Percentiles rank a stretch among this genome's conserved stretches.
These are phyloP conservation scores for Starmerella kuoi DNA, from an alignment of 805 yeast species.

Conservation along the genomic window DNA sequence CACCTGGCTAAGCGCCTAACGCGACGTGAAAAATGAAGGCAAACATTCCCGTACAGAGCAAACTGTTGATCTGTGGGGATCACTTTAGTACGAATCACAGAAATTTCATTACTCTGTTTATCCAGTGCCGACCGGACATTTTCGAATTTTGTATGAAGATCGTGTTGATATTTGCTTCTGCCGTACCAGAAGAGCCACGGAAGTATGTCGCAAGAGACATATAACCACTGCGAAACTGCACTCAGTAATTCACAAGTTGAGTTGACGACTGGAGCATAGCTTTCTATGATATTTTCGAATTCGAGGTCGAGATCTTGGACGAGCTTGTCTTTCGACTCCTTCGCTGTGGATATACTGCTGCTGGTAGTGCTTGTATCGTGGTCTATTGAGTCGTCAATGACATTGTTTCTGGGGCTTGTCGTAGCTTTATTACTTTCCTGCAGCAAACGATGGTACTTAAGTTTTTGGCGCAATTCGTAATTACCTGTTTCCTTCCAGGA, in stretches of 20 bases:
- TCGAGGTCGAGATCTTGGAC: conserved; percentile 10
- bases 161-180: neutral
- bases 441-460: neutral
- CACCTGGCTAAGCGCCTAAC: conserved; percentile 16
- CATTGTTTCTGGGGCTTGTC: neutral
- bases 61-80: conserved; percentile 6
- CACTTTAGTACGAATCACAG: neutral
- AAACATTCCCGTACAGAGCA: conserved; percentile 17
- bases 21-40: conserved; percentile 13
- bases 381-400: too few species aligned
- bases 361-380: neutral
- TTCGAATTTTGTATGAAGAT: neutral
- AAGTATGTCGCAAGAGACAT: conserved; percentile 2
- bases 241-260: conserved; percentile 14
- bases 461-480: conserved; percentile 3
- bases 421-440: neutral
- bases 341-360: neutral
- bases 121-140: neutral
- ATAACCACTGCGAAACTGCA: conserved; percentile 19
- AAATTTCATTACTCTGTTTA: neutral
- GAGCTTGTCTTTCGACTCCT: neutral
- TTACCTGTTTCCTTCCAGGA: conserved; percentile 15
- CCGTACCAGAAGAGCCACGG: neutral
- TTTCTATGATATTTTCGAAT: conserved; percentile 6
- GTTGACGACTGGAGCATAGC: conserved; percentile 14